A percentile compares a stretch with the other conserved stretches of the same genome.
These are phyloP conservation scores for Phanerochaete carnosa DNA, from an alignment of 768 basidiomycete genomes.

Conservation along the genomic window DNA sequence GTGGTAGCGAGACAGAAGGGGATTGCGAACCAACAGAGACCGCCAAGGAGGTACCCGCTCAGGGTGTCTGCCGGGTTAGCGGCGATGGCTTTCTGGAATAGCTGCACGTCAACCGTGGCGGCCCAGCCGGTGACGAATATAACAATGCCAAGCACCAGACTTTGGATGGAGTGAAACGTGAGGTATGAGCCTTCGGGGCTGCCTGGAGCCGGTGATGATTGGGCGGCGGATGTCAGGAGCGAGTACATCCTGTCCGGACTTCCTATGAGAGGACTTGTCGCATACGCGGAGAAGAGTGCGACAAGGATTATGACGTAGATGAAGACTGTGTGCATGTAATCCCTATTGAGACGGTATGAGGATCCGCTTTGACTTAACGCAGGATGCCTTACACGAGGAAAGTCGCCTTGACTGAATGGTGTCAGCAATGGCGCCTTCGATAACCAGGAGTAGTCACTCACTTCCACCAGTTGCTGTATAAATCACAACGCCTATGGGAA, in stretches of 20 bases:
- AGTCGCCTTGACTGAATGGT: slow-evolving; percentile 5
- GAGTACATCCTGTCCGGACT: slow-evolving; percentile 38
- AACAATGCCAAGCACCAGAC: slow-evolving; percentile 14
- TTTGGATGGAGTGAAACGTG: slow-evolving; percentile 42
- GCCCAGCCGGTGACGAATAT: slow-evolving; percentile 13
- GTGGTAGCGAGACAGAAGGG: slow-evolving; percentile 36
- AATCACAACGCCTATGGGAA: slow-evolving; percentile 13
- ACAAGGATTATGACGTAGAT: slow-evolving; percentile 12
- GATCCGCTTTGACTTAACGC: background rate
- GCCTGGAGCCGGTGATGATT: slow-evolving; percentile 39
- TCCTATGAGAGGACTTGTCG: slow-evolving; percentile 25
- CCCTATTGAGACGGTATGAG: background rate
- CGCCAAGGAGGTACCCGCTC: slow-evolving; percentile 32
- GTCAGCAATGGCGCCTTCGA: background rate
- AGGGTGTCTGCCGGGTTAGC: slow-evolving; percentile 27
- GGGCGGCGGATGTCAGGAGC: slow-evolving; percentile 40
- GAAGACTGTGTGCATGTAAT: slow-evolving; percentile 12
- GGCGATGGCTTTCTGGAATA: slow-evolving; percentile 31
- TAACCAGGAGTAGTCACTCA: background rate
- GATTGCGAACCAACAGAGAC: slow-evolving; percentile 32
- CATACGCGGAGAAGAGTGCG: slow-evolving; percentile 10
- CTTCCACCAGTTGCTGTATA: slow-evolving; percentile 13
- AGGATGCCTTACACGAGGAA: slow-evolving; percentile 5
- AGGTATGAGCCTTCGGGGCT: slow-evolving; percentile 46
- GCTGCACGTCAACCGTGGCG: slow-evolving; percentile 10